Percentiles rank a stretch among this genome's conserved stretches.
Conservation (phyloP, 345 rosid species). For the Lepidium sativum region DNA sequence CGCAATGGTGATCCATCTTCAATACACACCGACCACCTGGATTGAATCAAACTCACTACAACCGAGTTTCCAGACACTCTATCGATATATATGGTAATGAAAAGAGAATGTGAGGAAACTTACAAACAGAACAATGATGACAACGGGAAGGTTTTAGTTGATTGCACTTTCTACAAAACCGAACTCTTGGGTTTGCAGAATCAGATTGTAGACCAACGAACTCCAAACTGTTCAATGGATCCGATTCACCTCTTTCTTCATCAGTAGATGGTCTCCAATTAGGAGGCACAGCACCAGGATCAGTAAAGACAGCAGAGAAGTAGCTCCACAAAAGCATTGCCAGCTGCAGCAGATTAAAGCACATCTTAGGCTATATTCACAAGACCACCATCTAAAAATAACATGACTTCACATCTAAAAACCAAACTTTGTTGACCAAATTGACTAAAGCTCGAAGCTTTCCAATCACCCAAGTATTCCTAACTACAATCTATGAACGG, state of each 20-base stretch:
- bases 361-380: neutral
- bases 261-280: conserved; percentile 84
- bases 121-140: conserved; percentile 98
- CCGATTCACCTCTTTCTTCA: conserved; percentile 92
- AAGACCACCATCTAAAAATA: neutral
- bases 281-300: conserved; percentile 90
- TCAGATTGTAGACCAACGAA: conserved; percentile 46
- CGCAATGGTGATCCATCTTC: conserved; percentile 99
- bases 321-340: conserved; percentile 93
- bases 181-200: conserved; percentile 46
- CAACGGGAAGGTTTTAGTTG: conserved; percentile 93
- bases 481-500: conserved; percentile 1
- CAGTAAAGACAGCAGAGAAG: conserved; percentile 89
- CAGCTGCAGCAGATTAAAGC: conserved; percentile 41
- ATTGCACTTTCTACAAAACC: conserved; percentile 88
- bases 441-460: conserved; percentile 13
- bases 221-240: conserved; percentile 56
- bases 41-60: conserved; percentile 18
- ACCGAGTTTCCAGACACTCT: neutral
- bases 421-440: neutral
- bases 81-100: neutral
- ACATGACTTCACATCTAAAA: neutral
- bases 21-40: conserved; percentile 90
- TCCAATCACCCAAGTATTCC: conserved; percentile 32
- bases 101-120: conserved; percentile 21